Evolutionary conservation across 768 basidiomycete genomes (phyloP), one percentile per base, ranked within the genome.

Genomic region (Pleurotus ostreatus): DNA sequence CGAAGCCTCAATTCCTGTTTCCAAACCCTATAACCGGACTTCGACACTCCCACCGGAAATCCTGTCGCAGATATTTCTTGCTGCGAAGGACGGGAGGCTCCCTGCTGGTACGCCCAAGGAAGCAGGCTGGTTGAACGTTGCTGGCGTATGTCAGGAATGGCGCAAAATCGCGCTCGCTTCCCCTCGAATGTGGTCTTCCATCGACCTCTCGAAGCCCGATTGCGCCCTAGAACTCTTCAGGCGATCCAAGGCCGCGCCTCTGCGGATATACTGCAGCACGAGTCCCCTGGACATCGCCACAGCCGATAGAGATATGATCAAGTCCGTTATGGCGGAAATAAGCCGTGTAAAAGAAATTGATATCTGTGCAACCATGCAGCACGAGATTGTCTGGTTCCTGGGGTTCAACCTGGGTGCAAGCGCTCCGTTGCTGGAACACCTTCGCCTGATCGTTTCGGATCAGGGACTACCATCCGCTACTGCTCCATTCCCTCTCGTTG

Each of bases 101-200:
- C 49, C 34, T 34, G 30, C 20, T 25, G 23, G 39, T 53, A 38
- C 51, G 25, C 23, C 23, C 13, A 30, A 37, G 37, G 23, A 40
- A 41, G 20, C 18, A 18, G 13, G 51, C 12, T 53, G 51, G 51
- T 18, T 53, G 8, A 39, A 53, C 13, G 18, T 53, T 4, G 51
- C 51, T 18, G 18, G 22, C 1, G 51, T 53, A 7, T 18, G 51
- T 30, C 51, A 18, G 11, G 15, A 22, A 18, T 53, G 51, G 51
- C n/a, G 39, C 18, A 39, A 43, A 5, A 25, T 53, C 4, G 39
- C 39, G 18, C 22, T 53, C 6, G 18, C 39, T n/a, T 39, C 51
- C n/a, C 51, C 51, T 40, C 37, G 39, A 38, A n/a, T 53, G 26
- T 53, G 51, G 51, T 13, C n/a, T 18, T 20, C 34, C 51, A 40